Base-by-base conservation (phyloP, 805 yeast species). In the Lipomyces starkeyi region DNA sequence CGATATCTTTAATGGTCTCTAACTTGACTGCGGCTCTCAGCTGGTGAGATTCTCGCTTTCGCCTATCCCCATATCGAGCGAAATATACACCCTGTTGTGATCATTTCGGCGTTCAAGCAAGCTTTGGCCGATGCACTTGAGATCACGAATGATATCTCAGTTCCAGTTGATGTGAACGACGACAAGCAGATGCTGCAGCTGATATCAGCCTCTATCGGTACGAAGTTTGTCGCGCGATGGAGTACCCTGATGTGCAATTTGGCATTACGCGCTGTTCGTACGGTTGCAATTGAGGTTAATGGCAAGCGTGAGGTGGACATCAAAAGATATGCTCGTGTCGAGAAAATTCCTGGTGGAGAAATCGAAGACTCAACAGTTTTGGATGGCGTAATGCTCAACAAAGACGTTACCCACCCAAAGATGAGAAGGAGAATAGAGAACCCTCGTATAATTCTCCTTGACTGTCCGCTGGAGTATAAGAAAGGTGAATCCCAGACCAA, bases 401-500 rank as follows among this genome's bases (percentile, higher is more conserved):
- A 95, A 80, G 99, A 95, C 78, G 96, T 95, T 66, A 93, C 96
- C n/a, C 99, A 95, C 80, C 99, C 99, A 71, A 93, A 93, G 80
- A 95, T 95, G 99, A 89, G 89, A 74, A 88, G 99, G 78, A 77
- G 83, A 74, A 90, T 95, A 74, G 91, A 89, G 78, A 91, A 92
- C 76, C 99, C 99, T 61, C 86, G 94, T 72, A 87, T 95, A 64
- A 86, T 95, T 22, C 84, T 95, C 73, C 84, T 95, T 74, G 99
- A 95, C 81, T 93, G 98, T 80, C 98, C 99, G 13, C 84, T 95
- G 75, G 99, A 95, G 81, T 95, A 95, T 83, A 95, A 95, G 83
- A 95, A 95, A 85, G 99, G 99, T 73, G 99, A 95, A 82, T 93
- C 98, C 2, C 99, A 95, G 80, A 95, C 98, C 63, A 94, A 95